Percentiles rank a stretch among this genome's conserved stretches.
phyloP scores from a whole-genome alignment of 2,329 filamentous ascomycete genomes.

The Colletotrichum australisinense region DNA sequence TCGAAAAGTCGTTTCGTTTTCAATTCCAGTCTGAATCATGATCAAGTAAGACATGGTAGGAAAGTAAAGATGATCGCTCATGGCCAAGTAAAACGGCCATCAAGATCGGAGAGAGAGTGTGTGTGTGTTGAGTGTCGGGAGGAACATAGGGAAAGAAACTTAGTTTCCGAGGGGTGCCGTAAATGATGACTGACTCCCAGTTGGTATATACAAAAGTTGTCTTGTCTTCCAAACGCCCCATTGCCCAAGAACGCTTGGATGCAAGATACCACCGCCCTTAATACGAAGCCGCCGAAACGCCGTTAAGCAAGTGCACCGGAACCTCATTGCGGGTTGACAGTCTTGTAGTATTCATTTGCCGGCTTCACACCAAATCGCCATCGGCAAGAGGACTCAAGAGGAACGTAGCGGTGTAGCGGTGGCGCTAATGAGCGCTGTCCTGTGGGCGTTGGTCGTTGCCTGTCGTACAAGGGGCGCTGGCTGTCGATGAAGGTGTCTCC shows the following conservation, averaged over 20 bases:
- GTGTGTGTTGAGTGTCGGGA: not conserved
- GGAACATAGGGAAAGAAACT: conserved; percentile 10
- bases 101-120: not conserved
- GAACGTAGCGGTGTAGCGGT: not conserved
- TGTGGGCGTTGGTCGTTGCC: conserved; percentile 50
- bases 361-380: conserved; percentile 39
- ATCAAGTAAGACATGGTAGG: not conserved
- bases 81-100: not conserved
- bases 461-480: conserved; percentile 48
- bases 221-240: not conserved
- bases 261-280: not conserved
- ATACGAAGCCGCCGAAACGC: conserved; percentile 6
- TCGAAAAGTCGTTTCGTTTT: not conserved
- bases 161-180: not conserved
- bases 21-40: conserved; percentile 3
- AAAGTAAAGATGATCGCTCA: not conserved
- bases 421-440: conserved; percentile 39
- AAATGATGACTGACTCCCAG: not conserved
- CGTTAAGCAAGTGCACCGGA: not conserved
- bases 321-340: not conserved
- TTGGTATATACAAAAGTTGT: conserved; percentile 8
- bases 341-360: not conserved
- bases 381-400: conserved; percentile 47
- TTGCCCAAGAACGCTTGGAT: not conserved
- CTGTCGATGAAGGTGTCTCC: conserved; percentile 33